A percentile compares a stretch with the other conserved stretches of the same genome.
Evolutionary conservation across 192 early-diverging fungal species (phyloP).

Genomic region (Fimicolochytrium jonesii): DNA sequence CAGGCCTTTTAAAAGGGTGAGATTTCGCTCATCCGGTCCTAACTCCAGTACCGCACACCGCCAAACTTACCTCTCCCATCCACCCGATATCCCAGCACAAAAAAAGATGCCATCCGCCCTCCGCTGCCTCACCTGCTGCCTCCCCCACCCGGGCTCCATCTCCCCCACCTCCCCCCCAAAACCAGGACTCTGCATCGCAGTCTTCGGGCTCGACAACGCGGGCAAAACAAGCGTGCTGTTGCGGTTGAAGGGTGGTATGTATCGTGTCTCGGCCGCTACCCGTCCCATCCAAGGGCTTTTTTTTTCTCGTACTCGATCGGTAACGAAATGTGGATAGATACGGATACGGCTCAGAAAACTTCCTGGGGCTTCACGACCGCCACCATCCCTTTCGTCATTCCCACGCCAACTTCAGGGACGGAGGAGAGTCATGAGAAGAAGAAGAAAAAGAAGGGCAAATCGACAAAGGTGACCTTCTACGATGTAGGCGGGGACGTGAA

Average conservation of each 20-base stretch:
- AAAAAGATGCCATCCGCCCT: not conserved
- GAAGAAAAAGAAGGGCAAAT: not conserved
- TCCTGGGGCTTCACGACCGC: constrained; percentile 25
- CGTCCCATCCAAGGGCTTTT: not conserved
- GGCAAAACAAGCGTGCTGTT: constrained; percentile 26
- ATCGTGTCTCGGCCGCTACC: not conserved
- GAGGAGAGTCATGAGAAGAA: not conserved
- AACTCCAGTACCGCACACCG: not conserved
- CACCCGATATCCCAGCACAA: not conserved
- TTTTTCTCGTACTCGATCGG: not conserved
- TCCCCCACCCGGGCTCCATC: too few species aligned
- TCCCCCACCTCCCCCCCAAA: not conserved
- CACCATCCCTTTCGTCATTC: not conserved
- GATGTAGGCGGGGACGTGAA: constrained; percentile 24
- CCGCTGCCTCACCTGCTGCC: too few species aligned
- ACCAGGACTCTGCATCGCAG: not conserved
- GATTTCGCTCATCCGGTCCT: not conserved
- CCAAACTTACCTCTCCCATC: not conserved
- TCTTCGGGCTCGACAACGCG: constrained; percentile 25
- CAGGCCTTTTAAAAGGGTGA: too few species aligned
- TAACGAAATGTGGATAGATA: not conserved
- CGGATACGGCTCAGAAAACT: not conserved
- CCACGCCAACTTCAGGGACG: not conserved
- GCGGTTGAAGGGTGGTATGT: constrained; percentile 21
- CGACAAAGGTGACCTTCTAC: constrained; percentile 9